Percentiles rank a stretch among this genome's conserved stretches.
Conservation (phyloP, 345 rosid genomes). For the Erodium maritimum region DNA sequence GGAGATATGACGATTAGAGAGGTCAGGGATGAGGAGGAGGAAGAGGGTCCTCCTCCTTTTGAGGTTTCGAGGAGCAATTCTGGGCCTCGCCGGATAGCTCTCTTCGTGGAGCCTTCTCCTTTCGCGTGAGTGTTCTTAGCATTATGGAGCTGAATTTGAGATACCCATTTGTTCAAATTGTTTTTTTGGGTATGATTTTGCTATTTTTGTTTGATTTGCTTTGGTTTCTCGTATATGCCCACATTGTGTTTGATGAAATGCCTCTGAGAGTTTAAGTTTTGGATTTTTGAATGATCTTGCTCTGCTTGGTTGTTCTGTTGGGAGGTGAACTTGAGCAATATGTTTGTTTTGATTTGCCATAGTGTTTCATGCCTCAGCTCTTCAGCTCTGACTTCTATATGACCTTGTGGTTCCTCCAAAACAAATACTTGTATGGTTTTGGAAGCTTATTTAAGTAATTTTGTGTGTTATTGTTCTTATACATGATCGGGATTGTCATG, state of each 20-base stretch:
- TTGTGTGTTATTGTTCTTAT: not conserved
- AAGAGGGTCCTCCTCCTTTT: constrained; percentile 36
- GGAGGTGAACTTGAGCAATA: not conserved
- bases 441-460: not conserved
- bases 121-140: constrained; percentile 55
- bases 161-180: constrained; percentile 1
- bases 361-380: not conserved
- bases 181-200: not conserved
- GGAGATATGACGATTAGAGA: constrained; percentile 41
- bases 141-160: not conserved
- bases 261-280: not conserved
- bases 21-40: constrained; percentile 33
- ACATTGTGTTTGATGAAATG: constrained; percentile 5
- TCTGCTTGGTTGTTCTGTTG: not conserved
- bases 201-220: not conserved
- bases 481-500: no score
- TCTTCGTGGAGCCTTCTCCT: constrained; percentile 96
- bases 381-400: not conserved
- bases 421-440: not conserved
- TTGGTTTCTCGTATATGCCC: not conserved
- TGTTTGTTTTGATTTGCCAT: not conserved
- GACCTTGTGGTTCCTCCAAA: not conserved
- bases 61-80: constrained; percentile 40
- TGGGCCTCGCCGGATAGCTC: constrained; percentile 78
- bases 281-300: not conserved